phyloP scores from a whole-genome alignment of 345 rosid species.

The Melaleuca quinquenervia region DNA sequence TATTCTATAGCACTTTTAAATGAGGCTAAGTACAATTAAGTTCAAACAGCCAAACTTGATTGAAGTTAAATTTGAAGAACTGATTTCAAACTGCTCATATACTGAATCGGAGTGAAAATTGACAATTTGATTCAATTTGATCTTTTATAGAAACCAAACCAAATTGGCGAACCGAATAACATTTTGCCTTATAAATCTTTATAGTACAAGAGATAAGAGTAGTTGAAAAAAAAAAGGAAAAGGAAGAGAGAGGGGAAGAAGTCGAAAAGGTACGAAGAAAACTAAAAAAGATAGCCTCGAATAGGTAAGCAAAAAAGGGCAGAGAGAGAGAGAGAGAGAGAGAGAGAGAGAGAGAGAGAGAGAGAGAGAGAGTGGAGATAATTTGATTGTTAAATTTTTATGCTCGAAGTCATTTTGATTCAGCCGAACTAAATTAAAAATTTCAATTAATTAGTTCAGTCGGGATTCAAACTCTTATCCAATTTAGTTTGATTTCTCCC shows the following conservation, averaged over 20 bases:
- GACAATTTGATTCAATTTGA: neutral
- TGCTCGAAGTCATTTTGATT: neutral
- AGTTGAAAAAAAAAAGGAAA: neutral
- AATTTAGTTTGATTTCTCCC: neutral
- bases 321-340: neutral
- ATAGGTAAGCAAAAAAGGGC: neutral
- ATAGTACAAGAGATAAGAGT: neutral
- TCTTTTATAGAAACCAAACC: neutral
- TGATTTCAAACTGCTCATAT: neutral
- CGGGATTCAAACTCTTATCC: neutral
- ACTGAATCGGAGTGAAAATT: neutral
- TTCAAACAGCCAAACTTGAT: neutral
- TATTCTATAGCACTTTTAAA: neutral
- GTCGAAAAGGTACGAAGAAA: neutral
- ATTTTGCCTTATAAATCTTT: neutral
- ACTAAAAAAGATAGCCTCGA: neutral
- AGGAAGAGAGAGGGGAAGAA: neutral
- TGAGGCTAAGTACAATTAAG: neutral
- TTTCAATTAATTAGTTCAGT: neutral
- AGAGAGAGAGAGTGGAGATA: neutral
- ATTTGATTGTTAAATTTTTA: neutral
- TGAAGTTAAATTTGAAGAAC: neutral
- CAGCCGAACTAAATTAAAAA: neutral
- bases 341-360: neutral
- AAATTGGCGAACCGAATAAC: neutral